Conservation (phyloP, 192 early-diverging fungal genomes). For the Coemansia sp. region DNA sequence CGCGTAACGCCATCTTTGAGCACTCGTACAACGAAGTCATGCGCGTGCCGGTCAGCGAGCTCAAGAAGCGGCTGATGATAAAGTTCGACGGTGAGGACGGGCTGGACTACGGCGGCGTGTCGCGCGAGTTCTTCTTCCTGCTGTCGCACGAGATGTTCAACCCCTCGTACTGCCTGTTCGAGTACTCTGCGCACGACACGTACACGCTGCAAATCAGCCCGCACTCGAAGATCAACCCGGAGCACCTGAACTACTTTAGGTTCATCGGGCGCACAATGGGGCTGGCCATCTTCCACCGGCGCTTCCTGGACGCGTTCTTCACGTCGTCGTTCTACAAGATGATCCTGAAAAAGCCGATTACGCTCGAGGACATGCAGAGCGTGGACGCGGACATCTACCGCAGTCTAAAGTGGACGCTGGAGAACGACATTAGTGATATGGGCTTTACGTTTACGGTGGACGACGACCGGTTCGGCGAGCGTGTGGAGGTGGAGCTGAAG, state of each 20-base stretch:
- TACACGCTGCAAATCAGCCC: slow-evolving; percentile 99
- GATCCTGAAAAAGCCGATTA: slow-evolving; percentile 87
- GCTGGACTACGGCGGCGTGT: slow-evolving; percentile 96
- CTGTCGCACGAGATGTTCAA: slow-evolving; percentile 99
- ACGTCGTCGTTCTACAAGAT: slow-evolving; percentile 96
- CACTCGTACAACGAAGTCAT: slow-evolving; percentile 95
- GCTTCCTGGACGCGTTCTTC: slow-evolving; percentile 96
- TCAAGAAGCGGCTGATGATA: slow-evolving; percentile 97
- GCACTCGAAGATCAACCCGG: slow-evolving; percentile 90
- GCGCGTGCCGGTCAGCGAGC: slow-evolving; percentile 83
- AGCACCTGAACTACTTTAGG: slow-evolving; percentile 97
- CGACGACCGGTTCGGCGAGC: slow-evolving; percentile 89
- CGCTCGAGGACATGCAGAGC: slow-evolving; percentile 89
- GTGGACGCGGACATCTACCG: slow-evolving; percentile 91
- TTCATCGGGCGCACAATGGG: slow-evolving; percentile 98
- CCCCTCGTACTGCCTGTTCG: slow-evolving; percentile 93
- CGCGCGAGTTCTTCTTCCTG: slow-evolving; percentile 97
- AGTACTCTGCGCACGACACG: slow-evolving; percentile 97
- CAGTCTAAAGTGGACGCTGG: slow-evolving; percentile 92
- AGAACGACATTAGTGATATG: slow-evolving; percentile 86
- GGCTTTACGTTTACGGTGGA: slow-evolving; percentile 92
- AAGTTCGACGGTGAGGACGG: slow-evolving; percentile 99
- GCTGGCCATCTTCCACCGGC: slow-evolving; percentile 94
- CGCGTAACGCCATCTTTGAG: slow-evolving; percentile 88
- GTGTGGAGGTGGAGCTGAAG: slow-evolving; percentile 86